These are phyloP conservation scores for Epichloe typhina DNA, from an alignment of 2,329 filamentous ascomycete genomes.

Conservation along the genomic window DNA sequence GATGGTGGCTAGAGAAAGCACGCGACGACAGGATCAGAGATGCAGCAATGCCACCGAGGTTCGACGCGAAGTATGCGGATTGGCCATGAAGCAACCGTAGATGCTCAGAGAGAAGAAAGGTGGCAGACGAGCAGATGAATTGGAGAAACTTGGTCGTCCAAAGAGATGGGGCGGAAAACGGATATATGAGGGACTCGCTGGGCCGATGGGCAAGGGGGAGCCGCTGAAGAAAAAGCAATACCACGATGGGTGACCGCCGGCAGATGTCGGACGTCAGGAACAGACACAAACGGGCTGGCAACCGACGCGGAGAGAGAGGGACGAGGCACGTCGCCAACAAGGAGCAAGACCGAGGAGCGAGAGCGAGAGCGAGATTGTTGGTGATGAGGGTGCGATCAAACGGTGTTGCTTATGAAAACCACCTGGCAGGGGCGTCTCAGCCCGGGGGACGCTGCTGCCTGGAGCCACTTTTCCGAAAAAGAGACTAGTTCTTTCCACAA, in stretches of 20 bases:
- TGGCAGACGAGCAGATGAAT: background rate
- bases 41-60: background rate
- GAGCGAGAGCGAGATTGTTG: background rate
- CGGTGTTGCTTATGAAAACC: conserved; percentile 4
- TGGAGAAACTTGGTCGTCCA: background rate
- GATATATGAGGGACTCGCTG: conserved; percentile 14
- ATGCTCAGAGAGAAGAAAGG: background rate
- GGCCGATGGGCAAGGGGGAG: conserved; percentile 5
- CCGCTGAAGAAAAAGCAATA: conserved; percentile 1
- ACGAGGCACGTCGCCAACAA: no score
- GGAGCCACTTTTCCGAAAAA: conserved; percentile 2
- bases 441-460: conserved; percentile 13
- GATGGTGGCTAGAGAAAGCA: background rate
- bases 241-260: conserved; percentile 5
- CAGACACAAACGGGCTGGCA: conserved; percentile 2
- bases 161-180: conserved; percentile 12
- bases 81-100: background rate
- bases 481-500: conserved; percentile 7
- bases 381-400: background rate
- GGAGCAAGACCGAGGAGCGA: background rate
- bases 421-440: conserved; percentile 6
- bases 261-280: conserved; percentile 3
- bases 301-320: background rate
- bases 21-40: background rate
- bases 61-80: background rate